These are phyloP conservation scores for Austroboletus novae-zelandiae DNA, from an alignment of 1,284 basidiomycete genomes.

Conservation along the genomic window DNA sequence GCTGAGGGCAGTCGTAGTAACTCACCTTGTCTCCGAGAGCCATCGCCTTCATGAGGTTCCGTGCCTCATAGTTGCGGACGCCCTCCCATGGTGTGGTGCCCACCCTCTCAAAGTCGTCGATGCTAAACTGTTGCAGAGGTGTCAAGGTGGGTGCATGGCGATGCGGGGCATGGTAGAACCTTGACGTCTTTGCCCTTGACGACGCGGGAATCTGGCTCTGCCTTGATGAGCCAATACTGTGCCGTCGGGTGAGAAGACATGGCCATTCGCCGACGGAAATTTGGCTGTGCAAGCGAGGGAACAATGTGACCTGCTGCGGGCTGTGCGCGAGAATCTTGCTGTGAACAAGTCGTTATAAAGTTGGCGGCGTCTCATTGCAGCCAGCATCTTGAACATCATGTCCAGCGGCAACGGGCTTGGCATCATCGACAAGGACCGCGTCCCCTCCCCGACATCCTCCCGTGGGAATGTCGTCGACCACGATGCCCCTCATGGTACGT, in stretches of 20 bases:
- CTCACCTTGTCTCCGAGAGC: conserved; percentile 74
- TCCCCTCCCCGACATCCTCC: conserved; percentile 43
- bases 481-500: conserved; percentile 62
- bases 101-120: conserved; percentile 82
- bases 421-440: conserved; percentile 48
- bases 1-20: conserved; percentile 4
- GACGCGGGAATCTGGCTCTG: conserved; percentile 84
- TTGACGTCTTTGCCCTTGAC: conserved; percentile 92
- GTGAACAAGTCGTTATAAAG: conserved; percentile 17
- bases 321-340: neutral
- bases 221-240: conserved; percentile 81
- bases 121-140: conserved; percentile 65
- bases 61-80: conserved; percentile 87
- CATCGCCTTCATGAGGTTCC: conserved; percentile 93
- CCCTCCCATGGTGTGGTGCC: conserved; percentile 88
- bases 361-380: neutral
- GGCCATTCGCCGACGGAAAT: neutral
- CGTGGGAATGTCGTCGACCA: conserved; percentile 76
- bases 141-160: neutral
- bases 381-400: conserved; percentile 24
- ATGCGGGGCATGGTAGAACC: conserved; percentile 38
- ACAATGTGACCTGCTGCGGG: neutral
- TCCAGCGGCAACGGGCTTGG: conserved; percentile 32
- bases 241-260: neutral
- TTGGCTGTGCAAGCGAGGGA: neutral